Conservation (phyloP, 2,329 filamentous ascomycete species). For the Chaetomium olivaceum region DNA sequence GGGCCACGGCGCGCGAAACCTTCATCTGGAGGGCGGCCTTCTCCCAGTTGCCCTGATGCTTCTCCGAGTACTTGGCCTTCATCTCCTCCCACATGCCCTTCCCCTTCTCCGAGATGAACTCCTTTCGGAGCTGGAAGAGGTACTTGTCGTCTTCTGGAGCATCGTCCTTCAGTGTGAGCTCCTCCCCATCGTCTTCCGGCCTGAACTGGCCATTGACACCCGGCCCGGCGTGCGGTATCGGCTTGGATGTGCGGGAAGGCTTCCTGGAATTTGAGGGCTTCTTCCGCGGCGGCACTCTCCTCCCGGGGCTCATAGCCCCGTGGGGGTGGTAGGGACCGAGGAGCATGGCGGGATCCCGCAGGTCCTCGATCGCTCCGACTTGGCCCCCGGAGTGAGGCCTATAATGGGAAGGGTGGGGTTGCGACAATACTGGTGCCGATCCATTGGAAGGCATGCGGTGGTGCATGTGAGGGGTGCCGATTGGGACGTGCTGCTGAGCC, state of each 20-base stretch:
- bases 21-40: slow-evolving; percentile 60
- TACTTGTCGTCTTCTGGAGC: slow-evolving; percentile 51
- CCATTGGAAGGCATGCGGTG: slow-evolving; percentile 30
- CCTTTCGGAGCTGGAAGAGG: slow-evolving; percentile 52
- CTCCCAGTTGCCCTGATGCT: slow-evolving; percentile 39
- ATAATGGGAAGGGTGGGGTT: slow-evolving; percentile 31
- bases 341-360: slow-evolving; percentile 28
- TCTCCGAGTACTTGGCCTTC: slow-evolving; percentile 45
- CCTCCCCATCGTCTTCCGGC: slow-evolving; percentile 29
- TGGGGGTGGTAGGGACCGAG: slow-evolving; percentile 27
- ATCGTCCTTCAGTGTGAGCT: slow-evolving; percentile 44
- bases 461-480: slow-evolving; percentile 28
- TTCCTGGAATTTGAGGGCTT: slow-evolving; percentile 27
- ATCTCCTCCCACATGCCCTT: slow-evolving; percentile 62
- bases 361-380: slow-evolving; percentile 32
- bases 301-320: slow-evolving; percentile 24
- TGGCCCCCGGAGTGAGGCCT: slow-evolving; percentile 22
- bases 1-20: slow-evolving; percentile 52
- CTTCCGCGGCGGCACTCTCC: slow-evolving; percentile 27
- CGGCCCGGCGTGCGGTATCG: slow-evolving; percentile 21
- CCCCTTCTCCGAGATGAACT: slow-evolving; percentile 50
- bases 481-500: slow-evolving; percentile 19
- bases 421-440: slow-evolving; percentile 28
- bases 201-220: slow-evolving; percentile 14
- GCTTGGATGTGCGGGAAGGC: slow-evolving; percentile 26